Evolutionary conservation across 805 yeast species (phyloP), one percentile per base, ranked within the genome.

Genomic region (Zygosaccharomyces gambellarensis): DNA sequence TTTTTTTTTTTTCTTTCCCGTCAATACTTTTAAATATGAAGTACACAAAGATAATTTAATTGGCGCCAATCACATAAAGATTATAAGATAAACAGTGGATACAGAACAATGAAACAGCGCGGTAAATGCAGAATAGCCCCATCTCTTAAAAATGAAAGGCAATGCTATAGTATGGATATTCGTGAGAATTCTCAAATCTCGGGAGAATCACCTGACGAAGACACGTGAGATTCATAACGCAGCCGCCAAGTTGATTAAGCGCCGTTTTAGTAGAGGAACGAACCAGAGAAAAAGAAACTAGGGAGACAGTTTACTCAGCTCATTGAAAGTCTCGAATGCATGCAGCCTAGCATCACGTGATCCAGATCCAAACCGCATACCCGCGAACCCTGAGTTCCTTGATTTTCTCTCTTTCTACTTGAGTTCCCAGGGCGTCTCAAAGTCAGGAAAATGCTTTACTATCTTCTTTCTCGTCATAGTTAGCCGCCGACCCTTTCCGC

Each of bases 111-210:
- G 17, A n/a, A 9, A 10, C 19, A 8, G 11, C 17, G 17, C 17
- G 2, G 6, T 5, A 34, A 4, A 9, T 34, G 5, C 10, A 12
- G 6, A n/a, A 34, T 17, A 34, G 4, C 10, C 6, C 19, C 3
- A 3, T 9, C 3, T 21, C 19, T 5, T 23, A n/a, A 5, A 7
- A 5, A 42, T 42, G 38, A 30, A 30, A 17, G 30, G 36, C 19
- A 21, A 14, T 30, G 36, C 45, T 19, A 4, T 42, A 10, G 19
- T 41, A 41, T 41, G 44, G 44, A 25, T 41, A 41, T 41, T 29
- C n/a, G 45, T 42, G 12, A 42, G 19, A 19, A 42, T 42, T 42
- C n/a, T 29, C 17, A 42, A 42, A 29, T 17, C 29, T 12, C 28
- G 28, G 11, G 45, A 42, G 11, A 42, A 6, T 42, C 36, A 30